A percentile compares a stretch with the other conserved stretches of the same genome.
Evolutionary conservation across 306 rosid species (phyloP).

Genomic region (Inga laurina): DNA sequence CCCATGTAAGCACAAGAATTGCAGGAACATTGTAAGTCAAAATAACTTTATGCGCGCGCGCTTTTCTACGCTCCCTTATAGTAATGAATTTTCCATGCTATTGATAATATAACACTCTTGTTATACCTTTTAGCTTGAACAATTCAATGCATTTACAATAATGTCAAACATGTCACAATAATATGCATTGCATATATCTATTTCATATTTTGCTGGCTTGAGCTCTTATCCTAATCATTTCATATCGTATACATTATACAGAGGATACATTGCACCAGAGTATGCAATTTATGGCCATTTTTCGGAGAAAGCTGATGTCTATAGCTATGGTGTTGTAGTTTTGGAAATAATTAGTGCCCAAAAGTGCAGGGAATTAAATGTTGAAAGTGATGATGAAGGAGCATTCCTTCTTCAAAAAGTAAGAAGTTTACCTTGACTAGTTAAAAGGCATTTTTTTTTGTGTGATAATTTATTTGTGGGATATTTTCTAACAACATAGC

Average conservation of each 20-base stretch:
- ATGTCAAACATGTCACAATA: too few species aligned
- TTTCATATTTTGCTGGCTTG: background rate
- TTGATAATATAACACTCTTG: too few species aligned
- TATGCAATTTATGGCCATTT: conserved; percentile 54
- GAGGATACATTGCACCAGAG: conserved; percentile 54
- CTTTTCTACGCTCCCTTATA: background rate
- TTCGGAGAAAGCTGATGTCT: conserved; percentile 50
- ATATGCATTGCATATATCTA: background rate
- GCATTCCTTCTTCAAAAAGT: too few species aligned
- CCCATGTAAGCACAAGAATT: conserved; percentile 47
- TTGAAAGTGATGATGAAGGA: too few species aligned
- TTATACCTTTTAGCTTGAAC: too few species aligned
- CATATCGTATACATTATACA: background rate
- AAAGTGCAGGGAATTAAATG: too few species aligned
- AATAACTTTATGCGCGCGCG: too few species aligned
- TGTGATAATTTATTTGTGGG: background rate
- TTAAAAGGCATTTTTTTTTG: background rate
- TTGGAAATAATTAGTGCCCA: conserved; percentile 48
- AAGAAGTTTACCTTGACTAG: too few species aligned
- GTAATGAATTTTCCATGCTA: too few species aligned
- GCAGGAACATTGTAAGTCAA: conserved; percentile 59
- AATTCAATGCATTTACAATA: too few species aligned
- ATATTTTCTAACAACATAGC: background rate
- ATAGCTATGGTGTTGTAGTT: conserved; percentile 50
- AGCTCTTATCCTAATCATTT: background rate